Percentiles rank a stretch among this genome's conserved stretches.
Conservation (phyloP, 176 grass and related monocot genomes). For the Phoenix dactylifera region DNA sequence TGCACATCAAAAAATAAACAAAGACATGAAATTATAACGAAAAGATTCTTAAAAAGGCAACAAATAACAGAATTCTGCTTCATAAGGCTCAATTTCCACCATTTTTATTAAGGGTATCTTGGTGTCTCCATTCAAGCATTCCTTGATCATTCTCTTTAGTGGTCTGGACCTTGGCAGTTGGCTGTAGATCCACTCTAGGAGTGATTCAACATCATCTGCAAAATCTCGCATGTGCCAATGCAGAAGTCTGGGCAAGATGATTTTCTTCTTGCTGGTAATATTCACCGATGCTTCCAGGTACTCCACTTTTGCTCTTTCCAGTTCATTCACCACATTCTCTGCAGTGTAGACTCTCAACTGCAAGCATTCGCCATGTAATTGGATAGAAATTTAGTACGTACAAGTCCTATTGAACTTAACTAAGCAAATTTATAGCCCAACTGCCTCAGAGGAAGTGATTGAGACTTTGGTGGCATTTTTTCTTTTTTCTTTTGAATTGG, state of each 20-base stretch:
- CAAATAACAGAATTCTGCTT: slow-evolving; percentile 68
- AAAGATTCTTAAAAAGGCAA: slow-evolving; percentile 27
- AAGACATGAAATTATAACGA: too few species aligned
- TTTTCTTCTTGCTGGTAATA: slow-evolving; percentile 32
- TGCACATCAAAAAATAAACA: too few species aligned
- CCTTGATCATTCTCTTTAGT: slow-evolving; percentile 54
- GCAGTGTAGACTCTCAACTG: slow-evolving; percentile 80
- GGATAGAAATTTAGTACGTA: too few species aligned
- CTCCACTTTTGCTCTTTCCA: slow-evolving; percentile 71
- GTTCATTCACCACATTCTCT: slow-evolving; percentile 68
- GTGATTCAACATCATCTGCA: slow-evolving; percentile 75
- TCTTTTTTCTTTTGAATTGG: too few species aligned
- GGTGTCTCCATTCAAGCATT: slow-evolving; percentile 34
- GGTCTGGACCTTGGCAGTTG: slow-evolving; percentile 47
- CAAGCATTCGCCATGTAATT: background rate
- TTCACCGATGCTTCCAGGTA: slow-evolving; percentile 66
- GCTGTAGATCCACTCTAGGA: slow-evolving; percentile 93
- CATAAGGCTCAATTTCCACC: slow-evolving; percentile 54
- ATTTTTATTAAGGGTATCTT: slow-evolving; percentile 28
- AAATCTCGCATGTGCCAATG: slow-evolving; percentile 93
- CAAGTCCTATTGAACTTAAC: too few species aligned
- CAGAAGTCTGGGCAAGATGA: slow-evolving; percentile 57
- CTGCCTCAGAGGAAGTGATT: too few species aligned
- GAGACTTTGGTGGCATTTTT: too few species aligned
- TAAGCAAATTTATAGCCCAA: too few species aligned